Evolutionary conservation across 352 stramenopile genomes (phyloP).

Genomic region (Aphanomyces euteiches): DNA sequence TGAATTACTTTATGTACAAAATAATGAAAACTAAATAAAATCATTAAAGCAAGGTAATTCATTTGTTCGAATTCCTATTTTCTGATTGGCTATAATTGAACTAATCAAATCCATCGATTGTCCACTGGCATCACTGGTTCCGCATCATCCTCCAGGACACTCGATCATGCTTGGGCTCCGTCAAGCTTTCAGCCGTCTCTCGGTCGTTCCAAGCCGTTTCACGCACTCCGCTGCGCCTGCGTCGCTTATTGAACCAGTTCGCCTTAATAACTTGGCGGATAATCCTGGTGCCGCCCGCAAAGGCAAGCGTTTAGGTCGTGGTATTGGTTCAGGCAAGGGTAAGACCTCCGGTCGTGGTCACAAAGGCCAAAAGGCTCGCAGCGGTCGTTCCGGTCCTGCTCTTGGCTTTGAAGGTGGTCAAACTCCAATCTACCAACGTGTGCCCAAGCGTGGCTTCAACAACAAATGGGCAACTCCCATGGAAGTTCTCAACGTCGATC

Average conservation of each 20-base stretch:
- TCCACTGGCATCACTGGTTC: background rate
- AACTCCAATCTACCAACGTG: constrained; percentile 94
- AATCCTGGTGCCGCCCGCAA: constrained; percentile 87
- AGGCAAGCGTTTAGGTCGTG: constrained; percentile 87
- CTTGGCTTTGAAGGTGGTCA: constrained; percentile 97
- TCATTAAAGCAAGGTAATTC: background rate
- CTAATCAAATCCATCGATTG: constrained; percentile 4
- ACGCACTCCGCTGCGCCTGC: background rate
- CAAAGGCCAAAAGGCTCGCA: constrained; percentile 96
- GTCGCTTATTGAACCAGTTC: constrained; percentile 35
- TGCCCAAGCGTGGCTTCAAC: constrained; percentile 99
- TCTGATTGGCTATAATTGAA: constrained; percentile 2
- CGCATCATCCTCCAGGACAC: background rate
- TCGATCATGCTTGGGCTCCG: constrained; percentile 18
- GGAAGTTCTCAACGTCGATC: constrained; percentile 91
- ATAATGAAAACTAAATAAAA: too few species aligned
- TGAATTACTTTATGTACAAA: background rate
- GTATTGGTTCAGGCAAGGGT: constrained; percentile 89
- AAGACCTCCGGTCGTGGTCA: constrained; percentile 96
- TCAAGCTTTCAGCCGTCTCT: constrained; percentile 11
- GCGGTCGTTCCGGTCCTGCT: constrained; percentile 76
- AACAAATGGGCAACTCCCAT: constrained; percentile 89
- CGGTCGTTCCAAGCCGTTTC: constrained; percentile 4
- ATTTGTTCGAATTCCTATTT: background rate
- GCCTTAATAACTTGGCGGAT: constrained; percentile 83